A percentile compares a stretch with the other conserved stretches of the same genome.
phyloP scores from a whole-genome alignment of 2,329 filamentous ascomycete genomes.

The Xylariaceae sp. region DNA sequence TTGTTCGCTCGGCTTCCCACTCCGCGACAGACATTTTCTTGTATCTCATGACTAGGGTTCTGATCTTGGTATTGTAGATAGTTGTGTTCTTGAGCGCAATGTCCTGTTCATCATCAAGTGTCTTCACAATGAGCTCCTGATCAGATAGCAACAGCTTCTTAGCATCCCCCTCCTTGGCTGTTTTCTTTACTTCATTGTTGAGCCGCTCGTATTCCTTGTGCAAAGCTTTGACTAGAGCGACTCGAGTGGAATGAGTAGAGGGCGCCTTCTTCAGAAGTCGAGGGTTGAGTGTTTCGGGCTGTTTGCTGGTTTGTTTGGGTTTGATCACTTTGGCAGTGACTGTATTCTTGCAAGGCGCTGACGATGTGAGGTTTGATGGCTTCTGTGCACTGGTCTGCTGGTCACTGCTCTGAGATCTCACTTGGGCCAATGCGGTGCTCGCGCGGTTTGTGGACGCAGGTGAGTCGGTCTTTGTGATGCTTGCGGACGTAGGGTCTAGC shows the following conservation, averaged over 20 bases:
- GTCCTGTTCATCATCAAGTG: constrained; percentile 75
- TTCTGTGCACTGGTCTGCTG: constrained; percentile 4
- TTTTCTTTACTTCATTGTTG: constrained; percentile 58
- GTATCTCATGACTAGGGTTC: constrained; percentile 71
- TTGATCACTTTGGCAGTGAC: constrained; percentile 9
- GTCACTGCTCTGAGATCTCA: not conserved
- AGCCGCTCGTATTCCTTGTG: constrained; percentile 64
- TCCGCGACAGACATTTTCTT: constrained; percentile 69
- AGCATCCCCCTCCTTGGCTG: constrained; percentile 42
- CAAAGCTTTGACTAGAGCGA: constrained; percentile 57
- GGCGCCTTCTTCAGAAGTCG: constrained; percentile 58
- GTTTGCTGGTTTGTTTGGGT: constrained; percentile 21
- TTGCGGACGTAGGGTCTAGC: not conserved
- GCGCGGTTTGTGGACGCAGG: not conserved
- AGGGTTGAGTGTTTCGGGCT: constrained; percentile 60
- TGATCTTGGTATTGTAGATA: constrained; percentile 81
- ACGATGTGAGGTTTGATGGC: not conserved
- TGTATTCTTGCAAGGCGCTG: not conserved
- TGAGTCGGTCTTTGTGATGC: not conserved
- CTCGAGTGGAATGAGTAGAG: constrained; percentile 52
- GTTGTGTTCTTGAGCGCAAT: constrained; percentile 61
- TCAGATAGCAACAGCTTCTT: constrained; percentile 54
- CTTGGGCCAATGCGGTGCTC: not conserved
- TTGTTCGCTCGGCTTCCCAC: constrained; percentile 62
- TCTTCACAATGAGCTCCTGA: constrained; percentile 64